These are phyloP conservation scores for Huiozyma sinensis DNA, from an alignment of 805 yeast genomes.

Conservation along the genomic window DNA sequence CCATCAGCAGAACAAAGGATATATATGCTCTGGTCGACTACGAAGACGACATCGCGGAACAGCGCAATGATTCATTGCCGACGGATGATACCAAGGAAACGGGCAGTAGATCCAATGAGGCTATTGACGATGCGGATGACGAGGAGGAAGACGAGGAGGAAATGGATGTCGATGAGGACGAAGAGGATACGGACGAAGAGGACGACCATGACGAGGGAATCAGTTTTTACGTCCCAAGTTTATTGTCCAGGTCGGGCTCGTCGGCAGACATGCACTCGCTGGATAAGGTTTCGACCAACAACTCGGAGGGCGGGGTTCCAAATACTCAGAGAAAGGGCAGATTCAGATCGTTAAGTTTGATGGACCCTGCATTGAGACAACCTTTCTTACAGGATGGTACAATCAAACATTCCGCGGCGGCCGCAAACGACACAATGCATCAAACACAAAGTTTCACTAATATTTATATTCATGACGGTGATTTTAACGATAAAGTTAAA, in stretches of 20 bases:
- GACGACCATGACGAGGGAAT: slow-evolving; percentile 26
- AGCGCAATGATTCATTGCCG: not conserved
- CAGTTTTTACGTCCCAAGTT: slow-evolving; percentile 30
- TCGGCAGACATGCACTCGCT: slow-evolving; percentile 6
- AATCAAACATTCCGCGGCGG: not conserved
- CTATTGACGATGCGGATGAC: not conserved
- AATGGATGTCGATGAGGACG: slow-evolving; percentile 1
- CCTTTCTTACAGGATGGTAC: slow-evolving; percentile 11
- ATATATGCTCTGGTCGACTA: slow-evolving; percentile 1
- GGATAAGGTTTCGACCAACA: slow-evolving; percentile 1
- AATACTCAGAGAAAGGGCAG: slow-evolving; percentile 12
- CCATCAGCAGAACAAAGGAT: slow-evolving; percentile 2
- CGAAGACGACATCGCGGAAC: not conserved
- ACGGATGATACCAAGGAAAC: not conserved
- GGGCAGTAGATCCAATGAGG: not conserved
- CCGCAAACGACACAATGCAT: not conserved
- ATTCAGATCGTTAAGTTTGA: slow-evolving; percentile 26
- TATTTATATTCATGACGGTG: slow-evolving; percentile 28
- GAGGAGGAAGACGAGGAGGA: not conserved
- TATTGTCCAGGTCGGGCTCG: slow-evolving; percentile 22
- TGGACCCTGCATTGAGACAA: slow-evolving; percentile 22
- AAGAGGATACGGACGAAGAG: slow-evolving; percentile 17
- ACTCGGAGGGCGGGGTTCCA: not conserved
- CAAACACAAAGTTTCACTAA: slow-evolving; percentile 15
- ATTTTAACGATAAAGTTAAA: slow-evolving; percentile 13